Evolutionary conservation across 208 protist species (phyloP), one percentile per base, ranked within the genome.

Genomic region (Strigomonas galati): DNA sequence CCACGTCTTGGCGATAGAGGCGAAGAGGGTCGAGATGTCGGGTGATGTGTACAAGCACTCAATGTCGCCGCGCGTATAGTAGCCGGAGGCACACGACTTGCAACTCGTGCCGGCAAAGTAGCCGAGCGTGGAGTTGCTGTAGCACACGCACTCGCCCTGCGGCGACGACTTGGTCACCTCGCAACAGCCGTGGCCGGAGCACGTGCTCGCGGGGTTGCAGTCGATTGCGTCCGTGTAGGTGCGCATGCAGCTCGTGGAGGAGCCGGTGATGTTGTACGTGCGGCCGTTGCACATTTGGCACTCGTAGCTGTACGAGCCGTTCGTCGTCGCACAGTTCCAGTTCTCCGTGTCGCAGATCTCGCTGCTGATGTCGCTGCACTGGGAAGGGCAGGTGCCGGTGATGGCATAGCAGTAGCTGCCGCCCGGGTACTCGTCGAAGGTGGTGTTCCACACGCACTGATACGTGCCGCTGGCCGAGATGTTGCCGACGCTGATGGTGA

Each of bases 1-100:
- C 84, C 84, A 91, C 60, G 87, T 89, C 63, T 31, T 79, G 31
- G 74, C 82, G 65, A 93, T 87, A 19, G 82, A 85, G 21, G 82
- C 81, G 48, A 93, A 58, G 52, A 89, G 60, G 27, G 76, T 51
- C 61, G 84, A 67, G 62, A 85, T 84, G 17, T 44, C 56, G 15
- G 79, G 73, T 1, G 62, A 54, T 24, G n/a, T 30, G 12, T 31
- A 37, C 5, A 32, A 60, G 53, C 82, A 88, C 19, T 35, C 15
- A 7, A 58, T 14, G 12, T 28, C 66, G 32, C 61, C 69, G 58
- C 54, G 65, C 23, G 24, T 2, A 2, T 71, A 59, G 64, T 87
- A 89, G 52, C 65, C 69, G 19, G 32, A 32, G 30, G 69, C 61
- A 66, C 82, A 89, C 14, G n/a, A 57, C 23, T 35, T 49, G 71